phyloP scores from a whole-genome alignment of 2,329 filamentous ascomycete species.

The Mariannaea elegans region DNA sequence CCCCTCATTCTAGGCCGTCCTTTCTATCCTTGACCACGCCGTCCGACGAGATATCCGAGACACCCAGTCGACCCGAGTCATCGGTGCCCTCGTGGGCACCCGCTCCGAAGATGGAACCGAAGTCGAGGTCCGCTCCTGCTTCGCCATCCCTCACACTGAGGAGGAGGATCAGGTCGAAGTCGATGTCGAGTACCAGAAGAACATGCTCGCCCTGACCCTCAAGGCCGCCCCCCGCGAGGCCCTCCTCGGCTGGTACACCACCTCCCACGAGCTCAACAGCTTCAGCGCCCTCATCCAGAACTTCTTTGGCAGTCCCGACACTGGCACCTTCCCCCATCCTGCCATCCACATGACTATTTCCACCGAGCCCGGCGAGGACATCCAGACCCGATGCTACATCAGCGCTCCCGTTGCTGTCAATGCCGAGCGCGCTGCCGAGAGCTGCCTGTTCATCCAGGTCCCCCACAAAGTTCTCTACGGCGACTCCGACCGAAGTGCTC shows the following conservation, averaged over 20 bases:
- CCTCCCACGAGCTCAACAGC: conserved; percentile 94
- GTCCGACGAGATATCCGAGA: conserved; percentile 80
- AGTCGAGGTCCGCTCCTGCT: conserved; percentile 94
- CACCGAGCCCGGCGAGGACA: conserved; percentile 86
- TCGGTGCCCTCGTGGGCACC: conserved; percentile 92
- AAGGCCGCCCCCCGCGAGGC: conserved; percentile 94
- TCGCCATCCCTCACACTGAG: conserved; percentile 98
- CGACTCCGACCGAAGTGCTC: conserved; percentile 71
- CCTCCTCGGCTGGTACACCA: conserved; percentile 98
- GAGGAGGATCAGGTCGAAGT: conserved; percentile 99
- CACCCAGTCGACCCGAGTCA: conserved; percentile 92
- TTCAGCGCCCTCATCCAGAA: conserved; percentile 98
- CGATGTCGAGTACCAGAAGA: conserved; percentile 99
- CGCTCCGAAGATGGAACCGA: conserved; percentile 97
- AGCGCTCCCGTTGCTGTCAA: conserved; percentile 94
- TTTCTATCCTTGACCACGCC: conserved; percentile 92
- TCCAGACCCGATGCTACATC: conserved; percentile 94
- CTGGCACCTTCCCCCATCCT: conserved; percentile 97
- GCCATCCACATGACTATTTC: conserved; percentile 96
- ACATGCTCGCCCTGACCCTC: conserved; percentile 95
- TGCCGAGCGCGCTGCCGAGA: conserved; percentile 92
- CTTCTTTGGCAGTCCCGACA: conserved; percentile 97
- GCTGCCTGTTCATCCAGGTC: conserved; percentile 96
- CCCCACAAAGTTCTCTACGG: conserved; percentile 93
- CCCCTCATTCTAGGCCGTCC: conserved; percentile 61